phyloP scores from a whole-genome alignment of 2,329 filamentous ascomycete genomes.

The Fusarium beomiforme region DNA sequence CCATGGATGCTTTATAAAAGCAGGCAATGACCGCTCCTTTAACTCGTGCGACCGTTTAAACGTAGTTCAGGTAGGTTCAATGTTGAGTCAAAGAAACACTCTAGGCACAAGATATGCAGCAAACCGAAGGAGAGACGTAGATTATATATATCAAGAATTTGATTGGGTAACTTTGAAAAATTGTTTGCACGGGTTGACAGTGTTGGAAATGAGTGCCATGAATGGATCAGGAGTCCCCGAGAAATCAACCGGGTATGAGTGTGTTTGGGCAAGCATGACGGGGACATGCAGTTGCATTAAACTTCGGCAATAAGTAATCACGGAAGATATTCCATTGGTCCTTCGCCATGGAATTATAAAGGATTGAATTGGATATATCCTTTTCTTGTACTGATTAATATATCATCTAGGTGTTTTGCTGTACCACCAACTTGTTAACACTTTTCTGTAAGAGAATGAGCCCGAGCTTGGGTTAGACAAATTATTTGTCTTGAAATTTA shows the following conservation, averaged over 20 bases:
- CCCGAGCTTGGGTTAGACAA: background rate
- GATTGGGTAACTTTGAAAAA: background rate
- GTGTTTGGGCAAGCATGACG: background rate
- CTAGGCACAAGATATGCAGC: background rate
- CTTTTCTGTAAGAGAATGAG: background rate
- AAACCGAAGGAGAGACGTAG: background rate
- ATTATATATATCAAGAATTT: background rate
- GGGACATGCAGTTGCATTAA: background rate
- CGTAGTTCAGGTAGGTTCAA: background rate
- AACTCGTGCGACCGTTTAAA: background rate
- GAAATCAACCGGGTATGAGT: background rate
- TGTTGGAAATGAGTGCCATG: background rate
- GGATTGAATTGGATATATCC: background rate
- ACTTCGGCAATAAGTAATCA: background rate
- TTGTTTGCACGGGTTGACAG: background rate
- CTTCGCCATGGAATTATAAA: background rate
- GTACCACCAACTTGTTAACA: background rate
- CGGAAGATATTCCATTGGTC: background rate
- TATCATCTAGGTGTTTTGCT: background rate
- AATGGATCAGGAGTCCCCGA: background rate
- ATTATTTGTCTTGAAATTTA: background rate
- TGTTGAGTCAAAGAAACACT: background rate
- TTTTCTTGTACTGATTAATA: background rate
- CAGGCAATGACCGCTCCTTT: background rate
- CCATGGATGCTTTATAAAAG: background rate